These are phyloP conservation scores for Penicillium palitans DNA, from an alignment of 2,329 filamentous ascomycete species.

Conservation along the genomic window DNA sequence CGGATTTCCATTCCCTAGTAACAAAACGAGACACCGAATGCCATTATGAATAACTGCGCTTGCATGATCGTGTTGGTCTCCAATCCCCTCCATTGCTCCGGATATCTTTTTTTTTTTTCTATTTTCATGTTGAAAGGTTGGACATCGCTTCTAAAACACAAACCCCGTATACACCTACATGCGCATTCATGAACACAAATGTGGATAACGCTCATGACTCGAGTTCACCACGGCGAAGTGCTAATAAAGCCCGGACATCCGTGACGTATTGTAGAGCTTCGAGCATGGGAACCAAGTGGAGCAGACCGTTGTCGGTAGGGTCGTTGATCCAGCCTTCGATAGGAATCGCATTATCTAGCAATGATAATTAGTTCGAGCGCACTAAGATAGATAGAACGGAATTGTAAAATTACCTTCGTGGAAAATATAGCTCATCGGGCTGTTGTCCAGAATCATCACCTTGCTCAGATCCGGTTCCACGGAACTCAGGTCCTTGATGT, in stretches of 20 bases:
- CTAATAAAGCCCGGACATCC: slow-evolving; percentile 87
- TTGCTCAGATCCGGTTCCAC: slow-evolving; percentile 96
- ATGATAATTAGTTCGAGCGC: slow-evolving; percentile 8
- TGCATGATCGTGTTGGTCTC: slow-evolving; percentile 4
- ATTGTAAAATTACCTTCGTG: slow-evolving; percentile 72
- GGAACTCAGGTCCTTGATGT: slow-evolving; percentile 95
- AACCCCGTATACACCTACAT: slow-evolving; percentile 25
- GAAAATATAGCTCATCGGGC: slow-evolving; percentile 96
- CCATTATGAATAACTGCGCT: slow-evolving; percentile 11
- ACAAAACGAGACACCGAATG: slow-evolving; percentile 1
- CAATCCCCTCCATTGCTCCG: neutral
- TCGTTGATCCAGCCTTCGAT: slow-evolving; percentile 99
- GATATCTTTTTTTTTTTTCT: slow-evolving; percentile 3
- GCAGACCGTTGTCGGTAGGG: slow-evolving; percentile 90
- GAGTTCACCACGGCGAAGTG: slow-evolving; percentile 78
- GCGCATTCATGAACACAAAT: slow-evolving; percentile 18
- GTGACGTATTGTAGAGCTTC: slow-evolving; percentile 96
- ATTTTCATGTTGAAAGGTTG: slow-evolving; percentile 6
- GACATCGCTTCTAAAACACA: slow-evolving; percentile 14
- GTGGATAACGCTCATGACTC: slow-evolving; percentile 31
- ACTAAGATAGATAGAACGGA: neutral
- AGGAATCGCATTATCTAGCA: slow-evolving; percentile 90
- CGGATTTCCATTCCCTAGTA: slow-evolving; percentile 5
- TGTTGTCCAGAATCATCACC: slow-evolving; percentile 99
- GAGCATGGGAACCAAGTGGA: slow-evolving; percentile 87